These are phyloP conservation scores for Penicillium brasilianum DNA, from an alignment of 2,329 filamentous ascomycete species.

Conservation along the genomic window DNA sequence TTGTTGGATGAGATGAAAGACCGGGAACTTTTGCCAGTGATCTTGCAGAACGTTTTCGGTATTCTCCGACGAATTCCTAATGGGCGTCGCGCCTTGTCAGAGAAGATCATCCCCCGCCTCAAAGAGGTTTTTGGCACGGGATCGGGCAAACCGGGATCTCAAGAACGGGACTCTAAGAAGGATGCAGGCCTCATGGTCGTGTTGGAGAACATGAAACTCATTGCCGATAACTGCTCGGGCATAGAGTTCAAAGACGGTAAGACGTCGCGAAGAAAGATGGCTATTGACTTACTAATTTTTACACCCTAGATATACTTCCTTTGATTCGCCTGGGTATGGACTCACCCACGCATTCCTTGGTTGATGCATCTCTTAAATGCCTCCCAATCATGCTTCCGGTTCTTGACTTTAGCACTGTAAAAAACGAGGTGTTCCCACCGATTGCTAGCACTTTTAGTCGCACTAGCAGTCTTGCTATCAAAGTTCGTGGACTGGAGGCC, in stretches of 20 bases:
- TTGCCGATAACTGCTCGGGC: constrained; percentile 80
- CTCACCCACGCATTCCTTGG: constrained; percentile 84
- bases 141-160: constrained; percentile 50
- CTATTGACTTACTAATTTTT: constrained; percentile 30
- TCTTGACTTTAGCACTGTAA: constrained; percentile 94
- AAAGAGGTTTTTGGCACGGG: constrained; percentile 79
- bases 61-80: constrained; percentile 80
- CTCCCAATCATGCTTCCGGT: constrained; percentile 81
- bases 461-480: constrained; percentile 92
- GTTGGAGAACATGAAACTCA: constrained; percentile 77
- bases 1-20: constrained; percentile 94
- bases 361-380: constrained; percentile 81
- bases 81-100: constrained; percentile 77
- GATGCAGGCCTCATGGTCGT: constrained; percentile 92
- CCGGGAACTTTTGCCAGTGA: constrained; percentile 79
- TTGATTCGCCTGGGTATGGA: constrained; percentile 83
- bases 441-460: constrained; percentile 89
- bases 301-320: constrained; percentile 74
- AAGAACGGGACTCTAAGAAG: constrained; percentile 78
- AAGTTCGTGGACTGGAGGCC: constrained; percentile 87
- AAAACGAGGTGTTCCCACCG: constrained; percentile 93
- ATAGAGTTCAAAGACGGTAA: constrained; percentile 93
- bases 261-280: constrained; percentile 35
- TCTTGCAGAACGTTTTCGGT: constrained; percentile 90
- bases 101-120: constrained; percentile 82